phyloP scores from a whole-genome alignment of 2,329 filamentous ascomycete species.

The Pezicula radicicola region DNA sequence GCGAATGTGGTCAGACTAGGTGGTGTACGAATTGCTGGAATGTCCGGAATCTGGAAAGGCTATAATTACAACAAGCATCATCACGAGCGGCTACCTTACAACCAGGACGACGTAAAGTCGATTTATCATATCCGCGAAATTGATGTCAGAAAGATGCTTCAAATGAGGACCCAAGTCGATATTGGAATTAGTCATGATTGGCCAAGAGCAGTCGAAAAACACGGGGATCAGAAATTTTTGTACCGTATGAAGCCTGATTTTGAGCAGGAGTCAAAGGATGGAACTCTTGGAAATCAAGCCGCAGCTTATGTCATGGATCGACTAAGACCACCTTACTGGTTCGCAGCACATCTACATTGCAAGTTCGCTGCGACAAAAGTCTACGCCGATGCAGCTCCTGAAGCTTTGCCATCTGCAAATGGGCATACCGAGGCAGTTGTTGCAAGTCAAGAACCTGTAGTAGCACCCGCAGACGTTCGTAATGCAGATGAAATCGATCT shows the following conservation, averaged over 20 bases:
- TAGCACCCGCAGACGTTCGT: constrained; percentile 16
- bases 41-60: constrained; percentile 95
- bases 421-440: neutral
- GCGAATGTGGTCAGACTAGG: constrained; percentile 86
- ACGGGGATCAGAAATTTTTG: constrained; percentile 66
- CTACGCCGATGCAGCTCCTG: constrained; percentile 35
- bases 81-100: constrained; percentile 83
- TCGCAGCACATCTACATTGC: constrained; percentile 88
- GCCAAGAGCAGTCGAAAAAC: constrained; percentile 79
- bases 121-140: constrained; percentile 90
- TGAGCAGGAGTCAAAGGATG: constrained; percentile 69
- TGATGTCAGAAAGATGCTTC: constrained; percentile 85
- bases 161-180: constrained; percentile 84
- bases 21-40: constrained; percentile 79
- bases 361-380: constrained; percentile 72
- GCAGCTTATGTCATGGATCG: constrained; percentile 79
- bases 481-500: constrained; percentile 73
- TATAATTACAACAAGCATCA: constrained; percentile 84
- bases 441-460: neutral
- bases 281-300: constrained; percentile 75
- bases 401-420: constrained; percentile 1
- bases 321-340: constrained; percentile 83
- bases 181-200: constrained; percentile 94
- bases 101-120: constrained; percentile 68
- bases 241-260: constrained; percentile 76